A percentile compares a stretch with the other conserved stretches of the same genome.
Conservation (phyloP, 2,329 filamentous ascomycete species). For the Scorias spongiosa region DNA sequence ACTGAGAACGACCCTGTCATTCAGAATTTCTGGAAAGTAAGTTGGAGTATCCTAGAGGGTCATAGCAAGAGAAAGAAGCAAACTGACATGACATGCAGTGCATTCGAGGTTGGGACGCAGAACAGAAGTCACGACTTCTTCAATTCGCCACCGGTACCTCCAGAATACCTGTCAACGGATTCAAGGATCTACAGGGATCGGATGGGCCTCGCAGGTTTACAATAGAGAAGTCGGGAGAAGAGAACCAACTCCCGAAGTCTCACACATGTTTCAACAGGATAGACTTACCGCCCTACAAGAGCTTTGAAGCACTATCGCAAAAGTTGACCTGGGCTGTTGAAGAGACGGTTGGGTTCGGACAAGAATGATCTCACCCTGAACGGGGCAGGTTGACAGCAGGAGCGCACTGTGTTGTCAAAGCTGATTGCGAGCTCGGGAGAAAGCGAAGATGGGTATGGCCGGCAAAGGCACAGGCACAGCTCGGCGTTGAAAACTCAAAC, state of each 20-base stretch:
- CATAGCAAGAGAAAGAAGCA: background rate
- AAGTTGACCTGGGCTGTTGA: slow-evolving; percentile 96
- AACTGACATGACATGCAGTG: slow-evolving; percentile 27
- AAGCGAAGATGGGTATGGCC: too few species aligned
- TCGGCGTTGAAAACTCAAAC: background rate
- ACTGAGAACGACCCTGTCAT: slow-evolving; percentile 96
- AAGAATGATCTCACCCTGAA: slow-evolving; percentile 46
- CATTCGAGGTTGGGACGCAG: slow-evolving; percentile 90
- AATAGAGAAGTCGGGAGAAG: slow-evolving; percentile 92
- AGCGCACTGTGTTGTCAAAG: too few species aligned
- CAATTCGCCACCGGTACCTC: slow-evolving; percentile 97
- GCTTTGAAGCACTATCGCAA: slow-evolving; percentile 63
- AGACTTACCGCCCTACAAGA: slow-evolving; percentile 87
- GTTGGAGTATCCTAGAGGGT: slow-evolving; percentile 3
- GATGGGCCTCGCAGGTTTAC: slow-evolving; percentile 92
- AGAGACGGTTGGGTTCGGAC: slow-evolving; percentile 96
- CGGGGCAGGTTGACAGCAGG: background rate
- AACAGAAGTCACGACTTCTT: slow-evolving; percentile 89
- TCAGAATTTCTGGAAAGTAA: slow-evolving; percentile 89
- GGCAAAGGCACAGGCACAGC: background rate
- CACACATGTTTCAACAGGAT: slow-evolving; percentile 99
- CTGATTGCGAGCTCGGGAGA: too few species aligned
- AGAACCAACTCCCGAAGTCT: slow-evolving; percentile 81
- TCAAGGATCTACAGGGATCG: slow-evolving; percentile 96
- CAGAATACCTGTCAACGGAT: slow-evolving; percentile 95